Evolutionary conservation across 805 yeast species (phyloP).

Genomic region (Wickerhamiella domercqiae): DNA sequence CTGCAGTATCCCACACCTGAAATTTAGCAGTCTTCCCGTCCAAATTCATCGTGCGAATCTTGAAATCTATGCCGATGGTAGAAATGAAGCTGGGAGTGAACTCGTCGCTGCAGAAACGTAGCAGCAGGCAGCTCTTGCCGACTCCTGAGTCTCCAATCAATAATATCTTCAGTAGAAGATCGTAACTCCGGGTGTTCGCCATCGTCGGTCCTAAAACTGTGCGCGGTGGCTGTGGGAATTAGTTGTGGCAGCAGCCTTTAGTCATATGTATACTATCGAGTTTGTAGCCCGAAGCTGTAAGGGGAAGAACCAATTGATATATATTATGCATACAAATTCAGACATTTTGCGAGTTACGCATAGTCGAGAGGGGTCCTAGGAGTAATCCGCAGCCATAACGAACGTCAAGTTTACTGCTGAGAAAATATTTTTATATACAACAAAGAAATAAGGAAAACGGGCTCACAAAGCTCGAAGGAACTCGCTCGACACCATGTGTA

Average conservation of each 20-base stretch:
- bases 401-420: no score
- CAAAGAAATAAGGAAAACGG: no score
- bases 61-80: slow-evolving; percentile 96
- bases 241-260: neutral
- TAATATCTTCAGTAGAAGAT: slow-evolving; percentile 79
- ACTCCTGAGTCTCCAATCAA: slow-evolving; percentile 80
- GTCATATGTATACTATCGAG: no score
- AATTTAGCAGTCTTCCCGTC: slow-evolving; percentile 86
- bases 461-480: no score
- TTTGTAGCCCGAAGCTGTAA: no score
- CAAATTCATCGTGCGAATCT: slow-evolving; percentile 86
- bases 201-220: slow-evolving; percentile 1
- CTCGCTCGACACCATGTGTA: no score
- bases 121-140: slow-evolving; percentile 56
- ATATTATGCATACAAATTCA: no score
- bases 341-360: no score
- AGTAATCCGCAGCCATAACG: no score
- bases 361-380: no score
- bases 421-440: no score
- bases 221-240: neutral
- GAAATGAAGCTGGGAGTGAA: slow-evolving; percentile 94
- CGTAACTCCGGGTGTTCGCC: slow-evolving; percentile 34
- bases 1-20: slow-evolving; percentile 99
- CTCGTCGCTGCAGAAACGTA: slow-evolving; percentile 90
- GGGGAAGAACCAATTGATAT: no score